A percentile compares a stretch with the other conserved stretches of the same genome.
phyloP scores from a whole-genome alignment of 2,329 filamentous ascomycete genomes.

The Colletotrichum endophyticum region DNA sequence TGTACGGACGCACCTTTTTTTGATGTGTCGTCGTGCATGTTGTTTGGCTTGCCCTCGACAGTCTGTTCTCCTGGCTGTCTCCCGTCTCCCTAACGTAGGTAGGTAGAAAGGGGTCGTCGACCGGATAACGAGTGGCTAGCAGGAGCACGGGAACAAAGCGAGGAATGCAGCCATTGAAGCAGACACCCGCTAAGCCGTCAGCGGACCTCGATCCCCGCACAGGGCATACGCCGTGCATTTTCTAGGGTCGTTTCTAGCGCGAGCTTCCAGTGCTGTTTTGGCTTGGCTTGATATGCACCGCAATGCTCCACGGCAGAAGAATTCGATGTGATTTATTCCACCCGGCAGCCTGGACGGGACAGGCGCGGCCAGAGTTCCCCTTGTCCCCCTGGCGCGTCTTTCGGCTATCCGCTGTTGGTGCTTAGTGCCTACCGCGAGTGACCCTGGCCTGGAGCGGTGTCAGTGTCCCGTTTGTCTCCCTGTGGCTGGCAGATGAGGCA shows the following conservation, averaged over 20 bases:
- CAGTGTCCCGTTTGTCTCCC: not conserved
- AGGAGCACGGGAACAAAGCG: conserved; percentile 13
- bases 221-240: conserved; percentile 13
- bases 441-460: conserved; percentile 1
- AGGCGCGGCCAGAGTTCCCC: not conserved
- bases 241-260: conserved; percentile 18
- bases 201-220: conserved; percentile 16
- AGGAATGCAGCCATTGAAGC: not conserved
- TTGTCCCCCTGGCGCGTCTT: not conserved
- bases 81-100: not conserved
- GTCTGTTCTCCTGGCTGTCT: conserved; percentile 1
- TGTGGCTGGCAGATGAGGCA: not conserved
- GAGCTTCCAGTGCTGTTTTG: not conserved
- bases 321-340: not conserved
- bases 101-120: conserved; percentile 2
- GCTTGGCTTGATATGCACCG: not conserved
- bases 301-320: not conserved
- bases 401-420: conserved; percentile 8
- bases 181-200: not conserved
- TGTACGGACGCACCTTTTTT: not conserved
- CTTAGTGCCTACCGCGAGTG: not conserved
- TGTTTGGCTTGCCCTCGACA: not conserved
- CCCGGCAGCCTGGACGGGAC: not conserved
- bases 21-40: not conserved
- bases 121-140: not conserved